phyloP scores from a whole-genome alignment of 805 yeast species.

The Teunomyces pallodes region DNA sequence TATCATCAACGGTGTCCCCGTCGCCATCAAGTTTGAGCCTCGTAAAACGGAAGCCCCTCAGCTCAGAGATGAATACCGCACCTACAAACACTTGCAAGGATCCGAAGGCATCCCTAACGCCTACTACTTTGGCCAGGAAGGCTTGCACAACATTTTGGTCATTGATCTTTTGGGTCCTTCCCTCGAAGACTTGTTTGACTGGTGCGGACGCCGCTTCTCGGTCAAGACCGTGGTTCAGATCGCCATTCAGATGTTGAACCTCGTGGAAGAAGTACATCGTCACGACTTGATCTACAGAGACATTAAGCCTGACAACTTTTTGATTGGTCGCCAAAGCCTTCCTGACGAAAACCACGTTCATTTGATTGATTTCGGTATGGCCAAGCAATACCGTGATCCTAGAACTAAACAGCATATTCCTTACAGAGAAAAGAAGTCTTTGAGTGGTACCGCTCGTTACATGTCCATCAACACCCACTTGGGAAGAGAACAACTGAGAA shows the following conservation, averaged over 20 bases:
- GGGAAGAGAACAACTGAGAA: conserved; percentile 78
- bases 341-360: conserved; percentile 67
- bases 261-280: conserved; percentile 72
- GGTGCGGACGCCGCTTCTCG: conserved; percentile 79
- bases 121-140: conserved; percentile 83
- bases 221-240: conserved; percentile 71
- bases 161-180: conserved; percentile 80
- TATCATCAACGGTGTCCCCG: conserved; percentile 60
- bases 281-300: conserved; percentile 78
- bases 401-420: conserved; percentile 79
- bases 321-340: conserved; percentile 61
- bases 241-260: conserved; percentile 73
- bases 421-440: conserved; percentile 73
- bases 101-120: conserved; percentile 79
- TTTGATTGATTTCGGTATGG: conserved; percentile 84
- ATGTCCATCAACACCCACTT: conserved; percentile 88
- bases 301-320: conserved; percentile 80
- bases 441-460: conserved; percentile 83
- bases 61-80: conserved; percentile 74
- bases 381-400: conserved; percentile 80
- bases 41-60: conserved; percentile 83
- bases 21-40: conserved; percentile 81
- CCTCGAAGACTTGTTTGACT: conserved; percentile 77
- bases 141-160: conserved; percentile 72
- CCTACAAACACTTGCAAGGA: conserved; percentile 68